These are phyloP conservation scores for Lycium barbarum DNA, from an alignment of 257 asterid species.

Conservation along the genomic window DNA sequence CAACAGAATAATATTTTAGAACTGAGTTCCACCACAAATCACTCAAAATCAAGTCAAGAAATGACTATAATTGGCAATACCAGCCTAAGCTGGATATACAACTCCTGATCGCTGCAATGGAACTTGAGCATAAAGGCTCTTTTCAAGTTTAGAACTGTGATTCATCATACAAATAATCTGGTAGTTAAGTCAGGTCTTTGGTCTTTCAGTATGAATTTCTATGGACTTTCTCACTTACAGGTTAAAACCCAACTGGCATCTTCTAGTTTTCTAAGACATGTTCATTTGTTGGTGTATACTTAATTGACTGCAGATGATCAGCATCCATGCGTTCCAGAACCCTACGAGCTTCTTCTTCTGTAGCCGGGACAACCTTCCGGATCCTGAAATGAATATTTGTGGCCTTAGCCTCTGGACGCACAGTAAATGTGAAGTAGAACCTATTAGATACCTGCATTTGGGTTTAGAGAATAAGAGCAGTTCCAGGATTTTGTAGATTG, in stretches of 20 bases:
- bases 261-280: background rate
- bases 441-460: constrained; percentile 78
- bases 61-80: background rate
- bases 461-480: background rate
- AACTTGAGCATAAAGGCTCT: background rate
- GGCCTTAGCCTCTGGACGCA: constrained; percentile 85
- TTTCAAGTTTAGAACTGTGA: background rate
- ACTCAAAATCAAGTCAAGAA: background rate
- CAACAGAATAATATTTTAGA: background rate
- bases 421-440: constrained; percentile 87
- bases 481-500: background rate
- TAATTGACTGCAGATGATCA: constrained; percentile 47
- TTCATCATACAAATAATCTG: background rate
- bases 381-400: constrained; percentile 60
- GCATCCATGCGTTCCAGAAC: constrained; percentile 84
- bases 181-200: background rate
- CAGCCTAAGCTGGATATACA: background rate
- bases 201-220: background rate
- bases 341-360: constrained; percentile 91
- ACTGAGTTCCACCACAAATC: background rate
- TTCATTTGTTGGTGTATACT: constrained; percentile 15
- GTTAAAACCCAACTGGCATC: background rate
- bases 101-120: background rate
- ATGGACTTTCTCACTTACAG: background rate
- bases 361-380: constrained; percentile 96